Conservation (phyloP, 768 basidiomycete genomes). For the Hericium erinaceus region DNA sequence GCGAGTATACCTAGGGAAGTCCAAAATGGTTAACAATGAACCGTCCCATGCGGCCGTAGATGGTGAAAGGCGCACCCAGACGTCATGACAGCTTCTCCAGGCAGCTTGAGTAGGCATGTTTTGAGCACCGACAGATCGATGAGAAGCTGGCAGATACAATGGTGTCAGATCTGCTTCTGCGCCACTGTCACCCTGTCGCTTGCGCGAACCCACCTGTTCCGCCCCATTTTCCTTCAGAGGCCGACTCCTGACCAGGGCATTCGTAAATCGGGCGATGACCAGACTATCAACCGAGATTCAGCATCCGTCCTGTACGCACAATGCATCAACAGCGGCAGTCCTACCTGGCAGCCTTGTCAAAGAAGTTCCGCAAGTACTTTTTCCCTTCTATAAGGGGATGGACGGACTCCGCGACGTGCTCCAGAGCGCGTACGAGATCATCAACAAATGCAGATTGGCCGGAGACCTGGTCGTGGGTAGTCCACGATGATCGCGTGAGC, state of each 20-base stretch:
- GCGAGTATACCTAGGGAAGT: constrained; percentile 58
- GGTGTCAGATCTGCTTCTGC: not conserved
- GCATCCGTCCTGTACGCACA: not conserved
- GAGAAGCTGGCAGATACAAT: constrained; percentile 45
- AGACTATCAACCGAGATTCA: constrained; percentile 37
- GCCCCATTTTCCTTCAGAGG: constrained; percentile 91
- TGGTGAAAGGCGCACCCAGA: constrained; percentile 33
- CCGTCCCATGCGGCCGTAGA: not conserved
- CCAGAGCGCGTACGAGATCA: constrained; percentile 67
- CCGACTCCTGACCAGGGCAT: constrained; percentile 79
- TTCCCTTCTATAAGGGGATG: constrained; percentile 86
- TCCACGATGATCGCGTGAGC: constrained; percentile 76
- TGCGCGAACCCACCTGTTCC: constrained; percentile 71
- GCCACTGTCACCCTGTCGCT: not conserved
- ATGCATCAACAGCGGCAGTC: constrained; percentile 7
- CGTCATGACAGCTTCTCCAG: constrained; percentile 56
- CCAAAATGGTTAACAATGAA: constrained; percentile 8
- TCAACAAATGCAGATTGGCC: constrained; percentile 75
- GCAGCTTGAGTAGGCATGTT: constrained; percentile 71
- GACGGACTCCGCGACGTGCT: constrained; percentile 68
- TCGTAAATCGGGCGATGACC: constrained; percentile 80
- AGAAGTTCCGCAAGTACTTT: constrained; percentile 87
- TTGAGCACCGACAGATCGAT: constrained; percentile 89
- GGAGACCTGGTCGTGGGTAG: constrained; percentile 69
- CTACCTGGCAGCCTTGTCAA: constrained; percentile 90